phyloP scores from a whole-genome alignment of 495 filamentous ascomycete genomes.

The Cladorrhinum samala region DNA sequence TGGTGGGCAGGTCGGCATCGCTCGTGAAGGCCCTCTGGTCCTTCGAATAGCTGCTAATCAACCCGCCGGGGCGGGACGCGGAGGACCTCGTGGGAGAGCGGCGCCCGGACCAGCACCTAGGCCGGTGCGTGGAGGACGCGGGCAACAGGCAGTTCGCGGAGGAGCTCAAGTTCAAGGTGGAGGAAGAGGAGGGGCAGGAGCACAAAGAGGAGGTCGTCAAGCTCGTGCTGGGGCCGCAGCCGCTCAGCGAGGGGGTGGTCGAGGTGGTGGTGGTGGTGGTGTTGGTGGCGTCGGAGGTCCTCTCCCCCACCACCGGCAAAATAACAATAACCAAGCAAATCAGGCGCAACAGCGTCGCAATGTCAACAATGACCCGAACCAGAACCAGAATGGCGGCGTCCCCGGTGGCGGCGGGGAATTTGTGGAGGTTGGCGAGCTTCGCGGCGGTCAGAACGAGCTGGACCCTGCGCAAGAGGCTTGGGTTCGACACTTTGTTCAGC shows the following conservation, averaged over 20 bases:
- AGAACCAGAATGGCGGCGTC: constrained; percentile 3
- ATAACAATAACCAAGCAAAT: constrained; percentile 22
- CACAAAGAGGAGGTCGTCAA: constrained; percentile 10
- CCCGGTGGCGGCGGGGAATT: neutral
- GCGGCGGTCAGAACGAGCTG: constrained; percentile 17
- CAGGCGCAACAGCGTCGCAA: constrained; percentile 20
- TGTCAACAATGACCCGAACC: constrained; percentile 13
- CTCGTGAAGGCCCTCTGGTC: constrained; percentile 49
- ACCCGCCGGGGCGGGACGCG: constrained; percentile 19
- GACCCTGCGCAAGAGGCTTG: constrained; percentile 40
- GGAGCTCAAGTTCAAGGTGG: neutral
- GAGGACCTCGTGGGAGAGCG: constrained; percentile 21
- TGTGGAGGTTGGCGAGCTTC: constrained; percentile 4
- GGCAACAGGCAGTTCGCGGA: constrained; percentile 4
- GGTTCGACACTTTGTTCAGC: constrained; percentile 48
- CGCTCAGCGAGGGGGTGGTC: constrained; percentile 8
- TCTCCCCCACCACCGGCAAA: constrained; percentile 22
- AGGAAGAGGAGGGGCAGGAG: constrained; percentile 9
- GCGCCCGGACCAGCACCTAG: constrained; percentile 14
- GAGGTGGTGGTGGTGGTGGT: constrained; percentile 2
- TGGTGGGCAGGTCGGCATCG: constrained; percentile 31
- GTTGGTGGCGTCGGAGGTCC: constrained; percentile 15
- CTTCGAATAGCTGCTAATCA: constrained; percentile 42
- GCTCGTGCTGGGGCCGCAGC: constrained; percentile 1
- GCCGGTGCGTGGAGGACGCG: neutral